Base-by-base conservation (phyloP, 1,284 basidiomycete species). In the Apiotrichum gracile region DNA sequence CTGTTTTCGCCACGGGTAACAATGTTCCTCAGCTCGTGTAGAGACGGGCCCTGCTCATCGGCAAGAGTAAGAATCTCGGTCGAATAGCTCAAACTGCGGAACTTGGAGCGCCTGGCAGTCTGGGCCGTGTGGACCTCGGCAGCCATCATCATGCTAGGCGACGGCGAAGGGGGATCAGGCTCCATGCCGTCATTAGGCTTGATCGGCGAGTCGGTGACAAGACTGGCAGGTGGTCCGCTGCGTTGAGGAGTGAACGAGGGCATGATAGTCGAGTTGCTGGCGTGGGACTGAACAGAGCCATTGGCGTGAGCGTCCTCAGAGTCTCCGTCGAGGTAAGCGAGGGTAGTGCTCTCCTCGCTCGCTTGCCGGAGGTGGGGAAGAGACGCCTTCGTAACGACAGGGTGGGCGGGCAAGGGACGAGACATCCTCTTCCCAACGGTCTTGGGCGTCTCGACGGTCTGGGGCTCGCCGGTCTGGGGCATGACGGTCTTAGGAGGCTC, bases 111-210 rank as follows among this genome's bases (percentile, higher is more conserved):
- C 12, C 46, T 34, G 7, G 46, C 46, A 13, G 46, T 47, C 46
- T 47, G 46, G 7, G 46, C 46, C 7, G 34, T 47, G 34, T 38
- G 46, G 3, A 47, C 46, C 17, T 37, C 46, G n/a, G 46, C 46
- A 3, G 16, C 24, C 21, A 29, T 33, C n/a, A 14, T 12, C 12
- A 26, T 8, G 24, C 46, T 47, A 9, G 46, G 46, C 22, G 34
- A 27, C 5, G 46, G 46, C n/a, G 46, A 47, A 12, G 46, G 34
- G 3, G 46, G 46, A 8, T 37, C 43, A 12, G 43, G 19, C 13
- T 45, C 27, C n/a, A 43, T 19, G 41, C 22, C 6, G 13, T 40
- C 22, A 17, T 13, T 25, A 4, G 22, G 8, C 39, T 26, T 26
- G 13, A 4, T 16, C 12, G 39, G 13, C 24, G 39, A 40, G 39